Conservation (phyloP, 495 filamentous ascomycete species). For the Neurospora hispaniola region DNA sequence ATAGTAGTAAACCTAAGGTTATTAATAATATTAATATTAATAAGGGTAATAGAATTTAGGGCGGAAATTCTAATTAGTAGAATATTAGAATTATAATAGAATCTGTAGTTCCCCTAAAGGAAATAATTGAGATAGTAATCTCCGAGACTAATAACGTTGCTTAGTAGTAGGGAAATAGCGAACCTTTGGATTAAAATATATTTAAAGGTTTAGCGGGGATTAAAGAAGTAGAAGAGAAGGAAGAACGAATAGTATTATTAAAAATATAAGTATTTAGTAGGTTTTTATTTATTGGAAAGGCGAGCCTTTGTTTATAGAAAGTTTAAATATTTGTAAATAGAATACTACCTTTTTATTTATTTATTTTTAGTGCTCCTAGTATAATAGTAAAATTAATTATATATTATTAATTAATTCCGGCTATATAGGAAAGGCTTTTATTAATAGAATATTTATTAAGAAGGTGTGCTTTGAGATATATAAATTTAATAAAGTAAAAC, state of each 20-base stretch:
- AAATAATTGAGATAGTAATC: accelerated
- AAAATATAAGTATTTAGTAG: not conserved
- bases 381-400: not conserved
- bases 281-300: not conserved
- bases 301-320: not conserved
- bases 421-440: too few species aligned
- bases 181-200: not conserved
- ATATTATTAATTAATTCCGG: too few species aligned
- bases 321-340: not conserved
- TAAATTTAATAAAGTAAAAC: too few species aligned
- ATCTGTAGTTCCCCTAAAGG: accelerated
- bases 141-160: too few species aligned
- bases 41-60: too few species aligned
- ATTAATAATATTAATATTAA: too few species aligned
- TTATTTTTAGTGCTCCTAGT: not conserved
- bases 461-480: too few species aligned
- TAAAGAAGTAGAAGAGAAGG: not conserved
- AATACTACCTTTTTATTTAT: not conserved
- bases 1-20: too few species aligned
- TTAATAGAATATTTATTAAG: too few species aligned
- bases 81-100: too few species aligned
- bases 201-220: accelerated
- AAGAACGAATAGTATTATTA: not conserved
- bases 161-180: not conserved
- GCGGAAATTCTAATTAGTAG: too few species aligned